Base-by-base conservation (phyloP, 2,329 filamentous ascomycete genomes). In the Cercospora beticola region DNA sequence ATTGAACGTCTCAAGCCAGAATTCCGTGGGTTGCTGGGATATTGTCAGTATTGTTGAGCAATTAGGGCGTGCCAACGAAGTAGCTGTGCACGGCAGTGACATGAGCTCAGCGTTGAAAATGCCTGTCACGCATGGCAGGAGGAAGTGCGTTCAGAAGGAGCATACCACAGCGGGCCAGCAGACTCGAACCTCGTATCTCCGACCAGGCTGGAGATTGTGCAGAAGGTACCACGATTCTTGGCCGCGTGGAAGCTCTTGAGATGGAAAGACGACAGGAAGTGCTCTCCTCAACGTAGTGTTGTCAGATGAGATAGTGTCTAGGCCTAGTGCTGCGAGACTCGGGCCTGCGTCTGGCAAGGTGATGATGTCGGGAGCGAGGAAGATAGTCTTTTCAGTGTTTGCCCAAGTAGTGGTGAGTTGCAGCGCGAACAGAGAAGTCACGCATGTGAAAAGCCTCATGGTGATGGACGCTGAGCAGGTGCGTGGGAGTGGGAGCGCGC, bases 111-210 rank as follows among this genome's bases (percentile, higher is more conserved):
- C 8, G 18, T 23, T 21, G 43, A 23, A 8, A 23, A 49, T 10
- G 18, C 26, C 61, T 18, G 5, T 46, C 58, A 58, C 16, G 28
- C 5, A 31, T 46, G 43, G n/a, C 56, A 12, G 31, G 30, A 31
- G 16, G 18, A 59, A 31, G 23, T 28, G 49, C 12, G 56, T n/a
- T 36, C 52, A 49, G 36, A 43, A 28, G 28, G 18, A 33, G 85
- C 91, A 81, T 86, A 97, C 94, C 69, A 90, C 95, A 49, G 95
- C 95, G 69, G 93, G 86, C 94, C 94, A 99, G 82, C 94, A 98
- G 68, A 97, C 85, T 65, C 95, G 89, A 60, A 97, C 86, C 83
- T 99, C 95, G 84, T 98, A 97, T 72, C 93, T 87, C 76, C 90
- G 90, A 10, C 88, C 87, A 40, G 88, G 86, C n/a, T 81, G 84